A percentile compares a stretch with the other conserved stretches of the same genome.
phyloP scores from a whole-genome alignment of 306 rosid genomes.

The Ceratonia siliqua region DNA sequence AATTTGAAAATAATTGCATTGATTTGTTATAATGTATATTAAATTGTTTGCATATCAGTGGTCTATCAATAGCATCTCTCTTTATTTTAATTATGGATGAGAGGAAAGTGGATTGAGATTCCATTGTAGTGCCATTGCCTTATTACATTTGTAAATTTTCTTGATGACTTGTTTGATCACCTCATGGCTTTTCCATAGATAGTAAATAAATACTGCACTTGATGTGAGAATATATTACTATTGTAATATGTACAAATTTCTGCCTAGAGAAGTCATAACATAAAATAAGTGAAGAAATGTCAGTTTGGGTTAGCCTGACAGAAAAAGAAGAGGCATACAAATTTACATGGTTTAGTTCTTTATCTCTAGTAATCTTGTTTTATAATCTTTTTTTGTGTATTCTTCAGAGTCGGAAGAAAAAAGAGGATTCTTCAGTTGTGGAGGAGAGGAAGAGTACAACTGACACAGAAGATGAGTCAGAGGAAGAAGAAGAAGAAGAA shows the following conservation, averaged over 20 bases:
- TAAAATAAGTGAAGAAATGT: neutral
- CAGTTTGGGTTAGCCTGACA: neutral
- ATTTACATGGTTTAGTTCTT: neutral
- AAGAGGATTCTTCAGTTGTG: slow-evolving; percentile 50
- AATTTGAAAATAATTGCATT: neutral
- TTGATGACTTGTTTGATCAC: neutral
- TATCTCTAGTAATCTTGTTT: slow-evolving; percentile 20
- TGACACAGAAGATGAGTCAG: slow-evolving; percentile 77
- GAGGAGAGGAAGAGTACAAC: slow-evolving; percentile 55
- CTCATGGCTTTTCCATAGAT: neutral
- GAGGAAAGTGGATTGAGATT: slow-evolving; percentile 9
- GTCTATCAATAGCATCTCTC: neutral
- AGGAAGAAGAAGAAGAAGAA: slow-evolving; percentile 58
- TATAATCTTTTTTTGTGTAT: slow-evolving; percentile 36
- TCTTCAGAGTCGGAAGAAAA: slow-evolving; percentile 65
- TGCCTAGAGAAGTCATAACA: neutral
- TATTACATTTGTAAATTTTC: slow-evolving; percentile 14
- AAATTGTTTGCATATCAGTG: neutral
- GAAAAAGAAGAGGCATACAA: neutral
- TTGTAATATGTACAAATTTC: neutral
- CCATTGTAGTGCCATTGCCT: neutral
- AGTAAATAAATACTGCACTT: neutral
- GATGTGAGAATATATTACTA: neutral
- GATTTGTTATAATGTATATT: neutral
- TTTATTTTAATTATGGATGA: neutral